These are phyloP conservation scores for Begonia loranthoides DNA, from an alignment of 306 rosid genomes.

Conservation along the genomic window DNA sequence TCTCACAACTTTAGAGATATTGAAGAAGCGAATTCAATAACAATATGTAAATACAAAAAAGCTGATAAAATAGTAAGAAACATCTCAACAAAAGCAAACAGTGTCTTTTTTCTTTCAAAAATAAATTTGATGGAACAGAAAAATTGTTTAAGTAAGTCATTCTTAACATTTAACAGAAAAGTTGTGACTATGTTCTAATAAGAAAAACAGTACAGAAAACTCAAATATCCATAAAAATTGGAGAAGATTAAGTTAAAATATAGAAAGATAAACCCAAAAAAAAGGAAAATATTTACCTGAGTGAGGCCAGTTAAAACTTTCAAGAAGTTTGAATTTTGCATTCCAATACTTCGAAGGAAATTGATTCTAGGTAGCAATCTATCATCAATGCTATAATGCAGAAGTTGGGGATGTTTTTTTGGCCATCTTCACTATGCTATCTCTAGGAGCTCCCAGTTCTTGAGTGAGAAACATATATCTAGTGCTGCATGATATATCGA, in stretches of 20 bases:
- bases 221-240: neutral
- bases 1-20: no score
- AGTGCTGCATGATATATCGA: conserved; percentile 71
- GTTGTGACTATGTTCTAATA: no score
- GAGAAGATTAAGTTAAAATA: neutral
- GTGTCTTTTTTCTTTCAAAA: no score
- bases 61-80: no score
- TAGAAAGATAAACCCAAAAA: neutral
- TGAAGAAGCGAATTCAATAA: no score
- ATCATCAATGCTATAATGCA: conserved; percentile 85
- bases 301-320: conserved; percentile 86
- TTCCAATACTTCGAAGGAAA: conserved; percentile 89
- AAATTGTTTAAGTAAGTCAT: no score
- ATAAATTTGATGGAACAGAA: no score
- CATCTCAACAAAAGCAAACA: neutral
- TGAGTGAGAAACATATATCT: conserved; percentile 65
- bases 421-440: conserved; percentile 92
- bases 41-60: no score
- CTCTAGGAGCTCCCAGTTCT: conserved; percentile 90
- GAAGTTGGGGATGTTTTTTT: conserved; percentile 87
- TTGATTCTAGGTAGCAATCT: conserved; percentile 91
- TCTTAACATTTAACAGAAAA: no score
- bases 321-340: conserved; percentile 70
- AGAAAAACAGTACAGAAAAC: neutral
- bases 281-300: conserved; percentile 41